Evolutionary conservation across 805 yeast species (phyloP).

Genomic region (Sungouiozyma ichnusensis): DNA sequence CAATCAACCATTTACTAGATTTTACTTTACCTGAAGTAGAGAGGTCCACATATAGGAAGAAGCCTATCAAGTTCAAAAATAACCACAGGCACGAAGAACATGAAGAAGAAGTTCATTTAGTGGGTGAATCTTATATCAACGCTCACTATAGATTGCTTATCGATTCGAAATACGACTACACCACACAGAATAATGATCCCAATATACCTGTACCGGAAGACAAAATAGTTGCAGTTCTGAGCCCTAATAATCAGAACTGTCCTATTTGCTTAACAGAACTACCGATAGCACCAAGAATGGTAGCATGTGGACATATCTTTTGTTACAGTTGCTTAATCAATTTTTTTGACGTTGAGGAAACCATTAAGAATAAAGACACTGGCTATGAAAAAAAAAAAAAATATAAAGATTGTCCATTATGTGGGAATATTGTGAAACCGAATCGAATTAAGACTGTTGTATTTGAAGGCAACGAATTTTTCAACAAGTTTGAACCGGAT

Average conservation of each 20-base stretch:
- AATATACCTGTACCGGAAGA: slow-evolving; percentile 56
- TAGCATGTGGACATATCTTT: slow-evolving; percentile 86
- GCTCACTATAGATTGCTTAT: slow-evolving; percentile 78
- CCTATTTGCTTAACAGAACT: slow-evolving; percentile 85
- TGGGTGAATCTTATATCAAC: slow-evolving; percentile 64
- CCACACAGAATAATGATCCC: slow-evolving; percentile 57
- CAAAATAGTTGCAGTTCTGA: slow-evolving; percentile 60
- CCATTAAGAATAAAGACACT: slow-evolving; percentile 27
- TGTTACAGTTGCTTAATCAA: slow-evolving; percentile 76
- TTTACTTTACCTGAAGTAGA: slow-evolving; percentile 40
- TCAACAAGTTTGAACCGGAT: slow-evolving; percentile 19
- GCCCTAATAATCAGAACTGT: slow-evolving; percentile 67
- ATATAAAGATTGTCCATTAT: slow-evolving; percentile 71
- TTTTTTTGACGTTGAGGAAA: slow-evolving; percentile 43
- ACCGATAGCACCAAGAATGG: slow-evolving; percentile 90
- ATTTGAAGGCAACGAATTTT: slow-evolving; percentile 33
- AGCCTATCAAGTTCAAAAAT: slow-evolving; percentile 11
- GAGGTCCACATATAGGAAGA: slow-evolving; percentile 6
- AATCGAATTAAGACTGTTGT: slow-evolving; percentile 59
- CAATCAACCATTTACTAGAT: slow-evolving; percentile 57
- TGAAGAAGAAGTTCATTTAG: slow-evolving; percentile 35
- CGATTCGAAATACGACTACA: slow-evolving; percentile 47
- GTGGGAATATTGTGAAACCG: slow-evolving; percentile 47
- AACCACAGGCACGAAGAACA: slow-evolving; percentile 18
- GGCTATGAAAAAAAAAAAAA: slow-evolving; percentile 32